Evolutionary conservation across 2,329 filamentous ascomycete species (phyloP).

Genomic region (Plenodomus biglobosus): DNA sequence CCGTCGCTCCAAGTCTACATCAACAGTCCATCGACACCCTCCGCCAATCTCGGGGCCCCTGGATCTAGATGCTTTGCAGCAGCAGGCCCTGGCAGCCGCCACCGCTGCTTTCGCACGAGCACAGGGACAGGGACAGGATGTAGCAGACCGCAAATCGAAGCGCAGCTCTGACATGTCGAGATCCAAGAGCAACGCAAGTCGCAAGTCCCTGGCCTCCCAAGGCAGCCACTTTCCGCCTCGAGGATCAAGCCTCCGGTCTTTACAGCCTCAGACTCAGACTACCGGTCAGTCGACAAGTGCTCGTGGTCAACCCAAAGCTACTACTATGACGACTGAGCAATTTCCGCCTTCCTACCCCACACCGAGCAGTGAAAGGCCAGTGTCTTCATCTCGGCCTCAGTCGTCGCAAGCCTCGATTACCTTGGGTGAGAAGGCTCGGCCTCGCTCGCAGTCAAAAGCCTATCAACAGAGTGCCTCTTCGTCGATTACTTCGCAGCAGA

Average conservation of each 20-base stretch:
- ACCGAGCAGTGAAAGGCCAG: slow-evolving; percentile 8
- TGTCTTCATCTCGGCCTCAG: slow-evolving; percentile 12
- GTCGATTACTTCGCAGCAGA: slow-evolving; percentile 37
- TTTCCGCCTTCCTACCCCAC: slow-evolving; percentile 24
- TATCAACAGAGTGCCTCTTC: slow-evolving; percentile 27
- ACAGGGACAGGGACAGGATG: slow-evolving; percentile 29
- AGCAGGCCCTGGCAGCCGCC: slow-evolving; percentile 45
- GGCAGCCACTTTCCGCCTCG: slow-evolving; percentile 44
- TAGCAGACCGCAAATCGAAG: slow-evolving; percentile 13
- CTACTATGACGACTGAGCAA: slow-evolving; percentile 20
- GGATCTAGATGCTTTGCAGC: slow-evolving; percentile 33
- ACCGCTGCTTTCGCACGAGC: slow-evolving; percentile 40
- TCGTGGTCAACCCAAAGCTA: slow-evolving; percentile 11
- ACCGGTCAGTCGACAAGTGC: slow-evolving; percentile 7
- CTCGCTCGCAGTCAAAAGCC: slow-evolving; percentile 28
- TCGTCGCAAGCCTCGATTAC: slow-evolving; percentile 26
- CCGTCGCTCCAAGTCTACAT: slow-evolving; percentile 42
- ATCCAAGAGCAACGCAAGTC: slow-evolving; percentile 40
- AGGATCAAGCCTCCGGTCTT: slow-evolving; percentile 33
- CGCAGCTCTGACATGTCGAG: slow-evolving; percentile 25
- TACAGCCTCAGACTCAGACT: slow-evolving; percentile 20
- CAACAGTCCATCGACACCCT: slow-evolving; percentile 31
- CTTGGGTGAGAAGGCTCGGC: slow-evolving; percentile 28
- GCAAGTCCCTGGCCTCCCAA: slow-evolving; percentile 35
- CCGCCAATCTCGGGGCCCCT: slow-evolving; percentile 19